A percentile compares a stretch with the other conserved stretches of the same genome.
These are phyloP conservation scores for Eucalyptus regnans DNA, from an alignment of 345 rosid genomes.

Conservation along the genomic window DNA sequence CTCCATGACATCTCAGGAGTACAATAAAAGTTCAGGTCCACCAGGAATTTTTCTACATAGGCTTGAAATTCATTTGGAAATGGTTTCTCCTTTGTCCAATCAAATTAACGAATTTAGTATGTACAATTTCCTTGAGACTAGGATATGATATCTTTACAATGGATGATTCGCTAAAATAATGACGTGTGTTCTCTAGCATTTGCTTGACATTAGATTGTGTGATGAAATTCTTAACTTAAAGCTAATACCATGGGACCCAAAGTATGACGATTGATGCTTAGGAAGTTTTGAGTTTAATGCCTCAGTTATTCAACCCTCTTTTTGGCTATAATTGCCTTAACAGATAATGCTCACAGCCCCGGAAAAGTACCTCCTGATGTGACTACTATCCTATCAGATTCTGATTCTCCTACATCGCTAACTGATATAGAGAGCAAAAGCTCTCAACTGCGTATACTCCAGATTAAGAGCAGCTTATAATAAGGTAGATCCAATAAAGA, in stretches of 20 bases:
- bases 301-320: neutral
- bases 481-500: neutral
- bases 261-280: neutral
- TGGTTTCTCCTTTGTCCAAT: neutral
- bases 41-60: neutral
- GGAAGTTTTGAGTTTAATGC: neutral
- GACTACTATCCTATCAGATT: neutral
- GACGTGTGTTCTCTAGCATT: neutral
- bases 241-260: neutral
- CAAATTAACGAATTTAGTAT: neutral
- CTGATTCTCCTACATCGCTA: neutral
- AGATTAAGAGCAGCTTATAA: neutral
- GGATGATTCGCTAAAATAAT: neutral
- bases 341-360: neutral
- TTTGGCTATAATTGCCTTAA: neutral
- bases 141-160: neutral
- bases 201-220: neutral
- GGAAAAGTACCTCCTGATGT: neutral
- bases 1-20: neutral
- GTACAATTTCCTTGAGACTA: neutral
- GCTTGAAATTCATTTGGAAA: neutral
- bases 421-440: neutral
- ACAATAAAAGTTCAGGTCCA: neutral
- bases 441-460: neutral
- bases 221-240: neutral